Base-by-base conservation (phyloP, 208 protist species). In the Angomonas ambiguus region DNA sequence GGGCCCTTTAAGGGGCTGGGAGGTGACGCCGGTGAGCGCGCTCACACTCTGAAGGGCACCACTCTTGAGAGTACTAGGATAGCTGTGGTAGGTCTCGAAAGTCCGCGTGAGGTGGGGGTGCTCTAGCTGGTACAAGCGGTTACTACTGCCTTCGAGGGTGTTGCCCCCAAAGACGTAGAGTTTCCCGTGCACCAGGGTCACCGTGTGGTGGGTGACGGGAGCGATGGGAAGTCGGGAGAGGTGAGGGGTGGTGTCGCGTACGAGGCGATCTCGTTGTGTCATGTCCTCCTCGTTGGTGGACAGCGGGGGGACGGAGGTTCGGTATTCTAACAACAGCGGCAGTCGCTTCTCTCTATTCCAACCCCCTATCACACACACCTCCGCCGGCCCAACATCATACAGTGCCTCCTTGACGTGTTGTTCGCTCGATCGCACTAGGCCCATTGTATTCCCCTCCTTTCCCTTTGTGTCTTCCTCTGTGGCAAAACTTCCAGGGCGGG, bases 111-210 rank as follows among this genome's bases (percentile, higher is more conserved):
- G 45, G 20, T 70, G 11, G 22, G 42, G 6, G 16, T 73, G 60
- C 34, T 79, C 77, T 20, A 86, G 28, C 45, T 69, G 62, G 35
- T 76, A 65, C 24, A 80, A 72, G 1, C 64, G 22, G 11, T 70
- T 83, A 16, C 41, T 59, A 61, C 62, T 69, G 22, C 78, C 81
- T 2, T 62, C 48, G 25, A 64, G 56, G 16, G 68, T 76, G 55
- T 88, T 74, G 0, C 86, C 86, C 13, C 86, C 86, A 62, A 92
- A 92, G 11, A 85, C 70, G 62, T 80, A 87, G n/a, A 76, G 63
- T 5, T 48, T 49, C 10, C 72, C 79, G 0, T 59, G 16, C 16
- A 83, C 67, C 16, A 64, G 22, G 18, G 71, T 86, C 48, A 64
- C 71, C 30, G 68, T 83, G 70, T 83, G 74, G 38, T 81, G 76